Conservation (phyloP, 768 basidiomycete genomes). For the Mycena leptocephala region DNA sequence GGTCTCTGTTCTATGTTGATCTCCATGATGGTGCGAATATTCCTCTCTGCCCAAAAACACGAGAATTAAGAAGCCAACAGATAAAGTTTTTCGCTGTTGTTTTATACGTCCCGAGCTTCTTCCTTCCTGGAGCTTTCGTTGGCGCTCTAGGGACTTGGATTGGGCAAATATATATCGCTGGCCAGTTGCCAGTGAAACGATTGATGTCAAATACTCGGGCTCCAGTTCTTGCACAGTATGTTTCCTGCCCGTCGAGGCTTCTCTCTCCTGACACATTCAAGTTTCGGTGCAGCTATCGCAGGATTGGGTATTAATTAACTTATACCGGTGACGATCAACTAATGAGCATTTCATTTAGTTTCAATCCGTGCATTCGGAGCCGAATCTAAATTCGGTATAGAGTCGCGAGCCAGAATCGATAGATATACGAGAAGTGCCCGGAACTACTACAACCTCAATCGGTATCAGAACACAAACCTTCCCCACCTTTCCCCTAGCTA, state of each 20-base stretch:
- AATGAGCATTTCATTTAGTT: slow-evolving; percentile 1
- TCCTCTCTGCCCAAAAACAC: no score
- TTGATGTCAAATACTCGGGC: slow-evolving; percentile 41
- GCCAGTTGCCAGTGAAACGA: slow-evolving; percentile 44
- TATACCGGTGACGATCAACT: not conserved
- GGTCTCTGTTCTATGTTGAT: slow-evolving; percentile 43
- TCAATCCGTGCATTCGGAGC: slow-evolving; percentile 67
- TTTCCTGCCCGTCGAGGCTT: slow-evolving; percentile 41
- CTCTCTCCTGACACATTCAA: slow-evolving; percentile 10
- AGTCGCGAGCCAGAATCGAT: slow-evolving; percentile 58
- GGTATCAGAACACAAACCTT: no score
- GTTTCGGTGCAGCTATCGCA: slow-evolving; percentile 62
- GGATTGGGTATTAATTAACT: slow-evolving; percentile 49
- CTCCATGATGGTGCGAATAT: slow-evolving; percentile 47
- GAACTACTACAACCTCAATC: slow-evolving; percentile 27
- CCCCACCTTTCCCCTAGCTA: no score
- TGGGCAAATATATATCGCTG: slow-evolving; percentile 44
- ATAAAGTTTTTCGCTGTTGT: slow-evolving; percentile 48
- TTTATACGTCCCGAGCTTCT: slow-evolving; percentile 45
- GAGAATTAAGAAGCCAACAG: no score
- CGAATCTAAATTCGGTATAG: slow-evolving; percentile 52
- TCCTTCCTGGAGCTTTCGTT: slow-evolving; percentile 47
- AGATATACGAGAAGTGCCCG: slow-evolving; percentile 47
- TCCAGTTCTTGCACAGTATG: slow-evolving; percentile 51
- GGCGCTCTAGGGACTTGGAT: slow-evolving; percentile 35